Percentiles rank a stretch among this genome's conserved stretches.
These are phyloP conservation scores for Turnera subulata DNA, from an alignment of 345 rosid genomes.

Conservation along the genomic window DNA sequence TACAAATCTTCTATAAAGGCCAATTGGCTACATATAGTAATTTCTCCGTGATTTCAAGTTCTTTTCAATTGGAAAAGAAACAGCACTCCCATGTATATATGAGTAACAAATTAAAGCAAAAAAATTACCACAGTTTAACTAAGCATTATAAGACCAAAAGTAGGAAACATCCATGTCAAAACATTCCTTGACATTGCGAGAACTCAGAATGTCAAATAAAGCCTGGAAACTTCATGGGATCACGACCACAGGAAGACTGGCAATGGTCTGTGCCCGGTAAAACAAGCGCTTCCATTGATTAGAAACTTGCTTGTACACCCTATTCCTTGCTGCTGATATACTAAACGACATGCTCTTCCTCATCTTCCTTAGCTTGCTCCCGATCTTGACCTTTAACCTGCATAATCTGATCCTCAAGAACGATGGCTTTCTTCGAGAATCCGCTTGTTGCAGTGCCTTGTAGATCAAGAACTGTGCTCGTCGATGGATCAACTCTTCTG, in stretches of 20 bases:
- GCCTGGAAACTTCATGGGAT: not conserved
- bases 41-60: no score
- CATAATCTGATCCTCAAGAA: conserved; percentile 44
- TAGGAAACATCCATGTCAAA: no score
- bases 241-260: conserved; percentile 35
- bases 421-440: conserved; percentile 33
- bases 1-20: no score
- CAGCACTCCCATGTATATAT: no score
- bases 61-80: no score
- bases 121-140: no score
- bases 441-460: conserved; percentile 54
- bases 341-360: conserved; percentile 41
- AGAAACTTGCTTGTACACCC: conserved; percentile 23
- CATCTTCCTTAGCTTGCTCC: conserved; percentile 50
- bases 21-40: no score
- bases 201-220: not conserved
- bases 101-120: no score
- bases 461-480: conserved; percentile 85
- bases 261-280: conserved; percentile 25
- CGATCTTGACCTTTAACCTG: conserved; percentile 55
- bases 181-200: no score
- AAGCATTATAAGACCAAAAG: no score
- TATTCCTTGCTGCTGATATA: conserved; percentile 24
- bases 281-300: conserved; percentile 39
- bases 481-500: conserved; percentile 49